Conservation (phyloP, 371 early-diverging fungal species). For the Mucor piriformis region DNA sequence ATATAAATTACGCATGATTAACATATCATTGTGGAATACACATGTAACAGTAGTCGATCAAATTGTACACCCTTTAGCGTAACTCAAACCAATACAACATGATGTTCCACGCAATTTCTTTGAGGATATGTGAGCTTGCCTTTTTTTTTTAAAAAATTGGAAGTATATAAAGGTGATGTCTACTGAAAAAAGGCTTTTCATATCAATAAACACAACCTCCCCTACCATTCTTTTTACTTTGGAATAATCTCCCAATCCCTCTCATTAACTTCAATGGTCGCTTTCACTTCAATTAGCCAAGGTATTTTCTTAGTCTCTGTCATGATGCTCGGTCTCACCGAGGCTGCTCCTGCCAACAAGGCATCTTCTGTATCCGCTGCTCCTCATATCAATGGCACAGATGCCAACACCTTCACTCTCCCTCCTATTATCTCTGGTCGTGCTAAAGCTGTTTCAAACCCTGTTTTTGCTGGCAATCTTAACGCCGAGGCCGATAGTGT, state of each 20-base stretch:
- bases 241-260: neutral
- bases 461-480: neutral
- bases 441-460: neutral
- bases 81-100: too few species aligned
- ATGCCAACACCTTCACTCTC: neutral
- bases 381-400: neutral
- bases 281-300: slow-evolving; percentile 15
- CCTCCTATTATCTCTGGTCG: too few species aligned
- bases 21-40: too few species aligned
- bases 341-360: slow-evolving; percentile 11
- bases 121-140: too few species aligned
- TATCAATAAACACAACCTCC: too few species aligned
- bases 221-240: neutral
- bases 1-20: too few species aligned
- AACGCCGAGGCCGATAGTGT: slow-evolving; percentile 3
- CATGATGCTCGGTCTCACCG: neutral
- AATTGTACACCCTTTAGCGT: too few species aligned
- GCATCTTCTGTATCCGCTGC: neutral
- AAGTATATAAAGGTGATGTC: neutral
- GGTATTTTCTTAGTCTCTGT: too few species aligned
- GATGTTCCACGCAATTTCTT: too few species aligned
- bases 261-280: slow-evolving; percentile 8
- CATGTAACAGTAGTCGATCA: too few species aligned
- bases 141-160: neutral
- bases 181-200: neutral